Percentiles rank a stretch among this genome's conserved stretches.
phyloP scores from a whole-genome alignment of 2,329 filamentous ascomycete species.

The Trichothecium sympodiale region DNA sequence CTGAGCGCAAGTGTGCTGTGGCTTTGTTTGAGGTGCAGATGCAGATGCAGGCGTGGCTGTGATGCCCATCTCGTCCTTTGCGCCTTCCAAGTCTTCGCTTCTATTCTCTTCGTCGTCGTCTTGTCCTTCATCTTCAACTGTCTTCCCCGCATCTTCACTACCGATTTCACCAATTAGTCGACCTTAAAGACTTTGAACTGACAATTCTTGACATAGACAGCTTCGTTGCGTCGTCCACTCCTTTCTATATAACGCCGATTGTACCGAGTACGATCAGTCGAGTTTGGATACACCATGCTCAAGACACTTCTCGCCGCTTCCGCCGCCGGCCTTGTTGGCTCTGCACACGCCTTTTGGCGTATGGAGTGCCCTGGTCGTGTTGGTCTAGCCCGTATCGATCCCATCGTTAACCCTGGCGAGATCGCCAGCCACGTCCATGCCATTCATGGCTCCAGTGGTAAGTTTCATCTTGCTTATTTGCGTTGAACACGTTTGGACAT shows the following conservation, averaged over 20 bases:
- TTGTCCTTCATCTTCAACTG: background rate
- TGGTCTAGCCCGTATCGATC: slow-evolving; percentile 65
- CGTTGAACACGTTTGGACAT: too few species aligned
- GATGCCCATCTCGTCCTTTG: too few species aligned
- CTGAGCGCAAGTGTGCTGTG: too few species aligned
- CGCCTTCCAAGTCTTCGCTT: background rate
- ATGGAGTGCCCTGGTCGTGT: slow-evolving; percentile 68
- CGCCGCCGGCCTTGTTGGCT: slow-evolving; percentile 21
- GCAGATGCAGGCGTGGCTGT: too few species aligned
- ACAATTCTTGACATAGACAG: slow-evolving; percentile 17
- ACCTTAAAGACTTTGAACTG: too few species aligned
- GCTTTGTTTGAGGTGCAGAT: too few species aligned
- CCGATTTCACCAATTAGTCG: background rate
- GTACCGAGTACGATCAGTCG: slow-evolving; percentile 7
- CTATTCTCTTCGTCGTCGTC: background rate
- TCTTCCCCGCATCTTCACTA: background rate
- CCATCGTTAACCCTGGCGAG: slow-evolving; percentile 53
- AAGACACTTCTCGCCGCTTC: slow-evolving; percentile 20
- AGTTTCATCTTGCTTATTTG: too few species aligned
- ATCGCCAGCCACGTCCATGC: slow-evolving; percentile 59
- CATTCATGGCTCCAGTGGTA: slow-evolving; percentile 67
- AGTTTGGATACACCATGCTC: slow-evolving; percentile 21
- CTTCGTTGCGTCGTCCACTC: slow-evolving; percentile 23
- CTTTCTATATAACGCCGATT: slow-evolving; percentile 10
- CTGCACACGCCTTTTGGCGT: slow-evolving; percentile 69